Percentiles rank a stretch among this genome's conserved stretches.
These are phyloP conservation scores for Rhodotorula diobovata DNA, from an alignment of 768 basidiomycete species.

Conservation along the genomic window DNA sequence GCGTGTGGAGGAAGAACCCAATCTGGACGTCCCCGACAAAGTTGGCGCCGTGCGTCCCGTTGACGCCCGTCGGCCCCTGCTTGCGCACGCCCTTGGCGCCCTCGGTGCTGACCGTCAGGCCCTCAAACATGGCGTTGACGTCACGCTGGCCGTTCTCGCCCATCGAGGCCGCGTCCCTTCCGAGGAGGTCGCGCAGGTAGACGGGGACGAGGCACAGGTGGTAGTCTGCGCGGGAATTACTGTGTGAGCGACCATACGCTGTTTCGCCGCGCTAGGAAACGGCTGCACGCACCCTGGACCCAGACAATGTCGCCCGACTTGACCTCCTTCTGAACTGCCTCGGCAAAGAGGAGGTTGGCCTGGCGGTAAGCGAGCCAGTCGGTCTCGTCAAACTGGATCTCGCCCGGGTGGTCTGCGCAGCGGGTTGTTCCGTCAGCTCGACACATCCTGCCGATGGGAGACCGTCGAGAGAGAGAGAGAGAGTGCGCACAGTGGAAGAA, in stretches of 20 bases:
- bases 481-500: slow-evolving; percentile 70
- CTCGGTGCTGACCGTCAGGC: slow-evolving; percentile 49
- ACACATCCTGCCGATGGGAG: too few species aligned
- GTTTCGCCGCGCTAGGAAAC: background rate
- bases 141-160: slow-evolving; percentile 61
- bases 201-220: slow-evolving; percentile 96
- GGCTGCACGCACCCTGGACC: slow-evolving; percentile 62
- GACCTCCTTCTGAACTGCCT: slow-evolving; percentile 73
- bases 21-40: slow-evolving; percentile 63
- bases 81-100: background rate
- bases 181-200: slow-evolving; percentile 82
- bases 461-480: background rate
- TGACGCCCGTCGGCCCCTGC: slow-evolving; percentile 10
- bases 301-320: slow-evolving; percentile 90
- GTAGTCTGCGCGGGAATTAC: slow-evolving; percentile 61
- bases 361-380: slow-evolving; percentile 98
- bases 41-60: slow-evolving; percentile 35
- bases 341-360: slow-evolving; percentile 90
- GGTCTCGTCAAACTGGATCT: slow-evolving; percentile 99
- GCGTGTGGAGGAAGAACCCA: slow-evolving; percentile 97
- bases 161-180: slow-evolving; percentile 46
- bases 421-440: background rate
- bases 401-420: slow-evolving; percentile 70
- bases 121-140: slow-evolving; percentile 66
- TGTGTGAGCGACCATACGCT: background rate